Evolutionary conservation across 306 rosid species (phyloP).

Genomic region (Cucumis cinereus): DNA sequence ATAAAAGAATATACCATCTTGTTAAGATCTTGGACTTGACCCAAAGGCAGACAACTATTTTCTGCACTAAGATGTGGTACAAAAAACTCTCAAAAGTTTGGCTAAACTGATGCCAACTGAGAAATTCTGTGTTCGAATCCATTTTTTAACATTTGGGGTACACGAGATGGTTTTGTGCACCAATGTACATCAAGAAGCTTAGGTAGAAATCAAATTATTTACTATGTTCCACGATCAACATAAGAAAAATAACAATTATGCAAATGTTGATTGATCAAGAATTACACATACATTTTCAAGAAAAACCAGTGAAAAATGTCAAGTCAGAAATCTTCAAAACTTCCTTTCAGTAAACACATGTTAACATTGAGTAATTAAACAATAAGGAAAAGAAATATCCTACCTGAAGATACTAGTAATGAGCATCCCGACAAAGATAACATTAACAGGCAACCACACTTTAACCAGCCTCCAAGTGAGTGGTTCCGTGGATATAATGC

Average conservation of each 20-base stretch:
- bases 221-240: background rate
- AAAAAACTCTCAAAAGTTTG: background rate
- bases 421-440: conserved; percentile 92
- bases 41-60: background rate
- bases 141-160: background rate
- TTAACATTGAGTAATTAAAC: background rate
- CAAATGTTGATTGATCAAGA: background rate
- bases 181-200: background rate
- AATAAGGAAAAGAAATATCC: conserved; percentile 6
- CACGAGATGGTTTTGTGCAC: background rate
- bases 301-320: background rate
- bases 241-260: background rate
- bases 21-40: background rate
- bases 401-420: conserved; percentile 98
- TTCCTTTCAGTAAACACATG: background rate
- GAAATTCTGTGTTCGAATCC: background rate
- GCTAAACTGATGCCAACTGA: background rate
- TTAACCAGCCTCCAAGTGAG: conserved; percentile 81
- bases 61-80: background rate
- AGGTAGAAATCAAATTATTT: background rate
- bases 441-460: conserved; percentile 94
- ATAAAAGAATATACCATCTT: background rate
- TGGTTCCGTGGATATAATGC: conserved; percentile 80
- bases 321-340: background rate
- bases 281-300: background rate